Evolutionary conservation across 345 rosid genomes (phyloP), one percentile per base, ranked within the genome.

Genomic region (Salix koriyanagi): DNA sequence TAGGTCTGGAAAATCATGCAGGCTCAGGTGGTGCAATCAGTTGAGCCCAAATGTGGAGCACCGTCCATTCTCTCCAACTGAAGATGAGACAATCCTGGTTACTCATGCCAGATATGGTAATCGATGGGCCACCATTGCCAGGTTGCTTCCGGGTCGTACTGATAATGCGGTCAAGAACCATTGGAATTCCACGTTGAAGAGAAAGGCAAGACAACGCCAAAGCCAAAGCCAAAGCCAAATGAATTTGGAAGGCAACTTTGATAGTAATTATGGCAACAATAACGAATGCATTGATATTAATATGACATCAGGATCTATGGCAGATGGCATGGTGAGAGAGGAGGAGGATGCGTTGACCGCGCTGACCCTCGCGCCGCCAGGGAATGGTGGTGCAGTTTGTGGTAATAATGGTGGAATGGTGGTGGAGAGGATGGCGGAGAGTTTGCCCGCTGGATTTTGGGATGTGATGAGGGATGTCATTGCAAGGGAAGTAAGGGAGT

Each of bases 331-430:
- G 76, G 79, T 23, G 52, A 46, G 56, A 78, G 74, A 61, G 58
- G 88, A 86, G 36, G 92, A 88, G 37, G 94, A 90, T 5, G 84
- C 82, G 61, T 71, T 88, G 82, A 90, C 94, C 14, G 88, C 89
- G 79, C 80, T 90, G 90, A 90, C 90, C 71, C 84, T 90, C 23
- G 94, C 88, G 32, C 94, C 90, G 64, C 90, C 91, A 39, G 91
- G 94, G 46, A 72, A 74, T 77, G 76, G 87, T 4, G 78, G 80
- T 10, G 65, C 67, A 2, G 74, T 25, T 6, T 5, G 10, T 46
- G 44, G 67, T 11, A 34, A 30, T 6, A 44, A 58, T 7, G 62
- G 74, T 56, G 69, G 73, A 36, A 48, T 46, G 80, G 78, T 13
- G 62, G 72, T 14, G 75, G 80, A 76, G 74, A 77, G 75, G 64